phyloP scores from a whole-genome alignment of 108 stramenopile species.

The Aurantiochytrium sp. region DNA sequence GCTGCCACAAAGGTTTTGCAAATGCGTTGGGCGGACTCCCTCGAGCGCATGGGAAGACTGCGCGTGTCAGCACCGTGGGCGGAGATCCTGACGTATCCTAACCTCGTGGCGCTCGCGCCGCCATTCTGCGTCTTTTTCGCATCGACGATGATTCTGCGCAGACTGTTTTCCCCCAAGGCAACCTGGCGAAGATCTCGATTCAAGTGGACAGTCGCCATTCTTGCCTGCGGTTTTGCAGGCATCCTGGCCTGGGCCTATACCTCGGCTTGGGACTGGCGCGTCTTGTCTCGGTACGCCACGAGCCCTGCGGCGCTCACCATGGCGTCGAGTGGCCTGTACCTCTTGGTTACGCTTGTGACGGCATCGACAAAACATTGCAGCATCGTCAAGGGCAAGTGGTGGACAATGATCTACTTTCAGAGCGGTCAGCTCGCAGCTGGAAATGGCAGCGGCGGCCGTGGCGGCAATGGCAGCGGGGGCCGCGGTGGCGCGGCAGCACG shows the following conservation, averaged over 20 bases:
- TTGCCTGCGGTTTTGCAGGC: background rate
- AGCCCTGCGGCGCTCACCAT: background rate
- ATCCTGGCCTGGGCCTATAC: too few species aligned
- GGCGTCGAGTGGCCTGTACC: background rate
- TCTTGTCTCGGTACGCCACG: background rate
- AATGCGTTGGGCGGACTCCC: background rate
- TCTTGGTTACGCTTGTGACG: background rate
- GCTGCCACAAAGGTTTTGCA: background rate
- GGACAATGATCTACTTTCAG: background rate
- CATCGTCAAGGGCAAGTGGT: background rate
- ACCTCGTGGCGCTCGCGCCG: background rate
- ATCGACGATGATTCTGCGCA: background rate
- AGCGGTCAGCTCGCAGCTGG: background rate
- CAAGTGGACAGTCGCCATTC: background rate
- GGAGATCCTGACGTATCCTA: background rate
- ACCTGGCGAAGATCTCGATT: background rate
- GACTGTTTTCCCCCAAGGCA: background rate
- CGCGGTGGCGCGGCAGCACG: background rate
- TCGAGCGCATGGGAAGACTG: background rate
- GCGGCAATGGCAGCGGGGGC: too few species aligned
- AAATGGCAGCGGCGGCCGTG: background rate
- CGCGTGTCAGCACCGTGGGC: background rate
- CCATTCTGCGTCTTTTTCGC: background rate
- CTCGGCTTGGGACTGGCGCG: background rate
- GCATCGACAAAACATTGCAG: background rate